Conservation (phyloP, 2,329 filamentous ascomycete genomes). For the Pseudogymnoascus sp. region DNA sequence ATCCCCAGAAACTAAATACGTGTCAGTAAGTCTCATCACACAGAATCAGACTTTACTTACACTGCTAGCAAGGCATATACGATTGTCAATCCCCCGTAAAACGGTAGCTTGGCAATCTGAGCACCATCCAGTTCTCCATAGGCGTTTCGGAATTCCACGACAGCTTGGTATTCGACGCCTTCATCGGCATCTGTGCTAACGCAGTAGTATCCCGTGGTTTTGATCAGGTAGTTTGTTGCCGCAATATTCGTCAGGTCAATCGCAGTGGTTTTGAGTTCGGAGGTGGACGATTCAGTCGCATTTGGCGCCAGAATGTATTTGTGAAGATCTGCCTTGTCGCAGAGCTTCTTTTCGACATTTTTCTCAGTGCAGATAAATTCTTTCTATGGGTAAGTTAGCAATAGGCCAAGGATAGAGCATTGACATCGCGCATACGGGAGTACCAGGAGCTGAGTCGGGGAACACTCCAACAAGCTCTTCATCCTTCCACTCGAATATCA, state of each 20-base stretch:
- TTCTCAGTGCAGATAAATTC: constrained; percentile 70
- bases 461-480: constrained; percentile 67
- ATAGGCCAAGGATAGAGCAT: neutral
- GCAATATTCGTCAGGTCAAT: constrained; percentile 70
- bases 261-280: constrained; percentile 68
- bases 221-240: constrained; percentile 73
- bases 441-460: constrained; percentile 36
- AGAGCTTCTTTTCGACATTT: constrained; percentile 60
- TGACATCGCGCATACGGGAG: neutral
- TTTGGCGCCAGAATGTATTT: constrained; percentile 76
- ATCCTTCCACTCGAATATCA: constrained; percentile 94
- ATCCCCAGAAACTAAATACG: constrained; percentile 68
- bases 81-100: constrained; percentile 91
- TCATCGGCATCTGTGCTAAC: constrained; percentile 67
- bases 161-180: constrained; percentile 60
- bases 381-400: constrained; percentile 39
- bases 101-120: constrained; percentile 93
- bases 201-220: constrained; percentile 93
- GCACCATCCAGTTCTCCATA: constrained; percentile 93
- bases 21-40: constrained; percentile 14
- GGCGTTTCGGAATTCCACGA: constrained; percentile 89
- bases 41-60: constrained; percentile 35
- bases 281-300: constrained; percentile 62
- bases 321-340: constrained; percentile 70
- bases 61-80: constrained; percentile 80